These are phyloP conservation scores for Cutaneotrichosporon sp. DNA, from an alignment of 1,284 basidiomycete species.

Conservation along the genomic window DNA sequence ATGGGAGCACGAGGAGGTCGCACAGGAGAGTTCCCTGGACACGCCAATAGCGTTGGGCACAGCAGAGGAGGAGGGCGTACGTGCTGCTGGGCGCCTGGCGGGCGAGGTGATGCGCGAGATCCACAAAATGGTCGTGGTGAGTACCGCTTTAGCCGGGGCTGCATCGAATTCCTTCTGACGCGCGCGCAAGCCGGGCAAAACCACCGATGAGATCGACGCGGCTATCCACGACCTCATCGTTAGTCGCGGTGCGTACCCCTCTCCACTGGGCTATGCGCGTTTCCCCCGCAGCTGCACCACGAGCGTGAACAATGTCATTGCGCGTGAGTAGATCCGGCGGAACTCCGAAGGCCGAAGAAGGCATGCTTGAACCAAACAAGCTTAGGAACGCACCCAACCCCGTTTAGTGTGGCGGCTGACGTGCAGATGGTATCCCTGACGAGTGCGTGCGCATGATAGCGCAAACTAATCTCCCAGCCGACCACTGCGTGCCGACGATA, in stretches of 20 bases:
- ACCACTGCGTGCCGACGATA: slow-evolving; percentile 70
- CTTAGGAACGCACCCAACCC: slow-evolving; percentile 1
- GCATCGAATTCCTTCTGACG: neutral
- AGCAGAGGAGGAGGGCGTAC: slow-evolving; percentile 56
- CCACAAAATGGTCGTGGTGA: slow-evolving; percentile 57
- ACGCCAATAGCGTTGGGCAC: slow-evolving; percentile 55
- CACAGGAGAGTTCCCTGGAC: slow-evolving; percentile 31
- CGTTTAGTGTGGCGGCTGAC: slow-evolving; percentile 1
- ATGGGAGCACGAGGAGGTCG: slow-evolving; percentile 51
- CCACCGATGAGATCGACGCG: slow-evolving; percentile 67
- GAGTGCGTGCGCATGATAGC: slow-evolving; percentile 52
- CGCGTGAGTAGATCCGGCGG: too few relatives aligned
- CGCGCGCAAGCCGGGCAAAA: slow-evolving; percentile 60
- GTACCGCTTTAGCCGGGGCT: slow-evolving; percentile 21
- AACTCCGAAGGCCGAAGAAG: too few relatives aligned
- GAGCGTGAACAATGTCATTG: slow-evolving; percentile 62
- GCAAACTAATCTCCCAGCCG: slow-evolving; percentile 53
- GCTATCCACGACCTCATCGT: slow-evolving; percentile 67
- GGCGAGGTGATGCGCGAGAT: slow-evolving; percentile 59
- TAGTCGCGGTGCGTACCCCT: slow-evolving; percentile 71
- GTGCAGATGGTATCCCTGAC: slow-evolving; percentile 78
- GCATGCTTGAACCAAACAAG: too few relatives aligned
- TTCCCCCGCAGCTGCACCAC: slow-evolving; percentile 86
- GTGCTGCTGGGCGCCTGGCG: slow-evolving; percentile 60
- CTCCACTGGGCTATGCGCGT: slow-evolving; percentile 71